Conservation (phyloP, 2,329 filamentous ascomycete species). For the Cercospora berteroae region DNA sequence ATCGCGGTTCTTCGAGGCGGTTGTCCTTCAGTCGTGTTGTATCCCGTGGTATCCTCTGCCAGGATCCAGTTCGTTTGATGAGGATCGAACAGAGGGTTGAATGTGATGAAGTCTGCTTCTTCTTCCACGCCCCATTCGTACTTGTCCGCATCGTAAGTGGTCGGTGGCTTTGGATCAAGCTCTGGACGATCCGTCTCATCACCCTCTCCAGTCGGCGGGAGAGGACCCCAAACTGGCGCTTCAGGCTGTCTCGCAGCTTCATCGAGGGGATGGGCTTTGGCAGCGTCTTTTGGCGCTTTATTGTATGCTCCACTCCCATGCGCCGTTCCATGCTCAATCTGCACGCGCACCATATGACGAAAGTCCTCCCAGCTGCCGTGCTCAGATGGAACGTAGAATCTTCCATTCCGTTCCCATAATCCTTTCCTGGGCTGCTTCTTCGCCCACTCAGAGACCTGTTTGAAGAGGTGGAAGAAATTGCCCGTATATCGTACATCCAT, state of each 20-base stretch:
- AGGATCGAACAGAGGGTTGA: conserved; percentile 74
- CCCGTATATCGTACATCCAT: conserved; percentile 90
- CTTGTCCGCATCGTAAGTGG: conserved; percentile 54
- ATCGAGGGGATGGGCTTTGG: conserved; percentile 43
- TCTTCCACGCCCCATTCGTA: conserved; percentile 67
- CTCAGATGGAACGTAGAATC: conserved; percentile 71
- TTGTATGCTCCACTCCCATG: conserved; percentile 46
- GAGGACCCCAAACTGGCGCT: conserved; percentile 51
- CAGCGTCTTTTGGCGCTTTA: conserved; percentile 35
- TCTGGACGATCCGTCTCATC: conserved; percentile 52
- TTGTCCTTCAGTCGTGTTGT: conserved; percentile 51
- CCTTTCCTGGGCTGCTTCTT: conserved; percentile 65
- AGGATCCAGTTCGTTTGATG: conserved; percentile 72
- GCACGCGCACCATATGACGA: conserved; percentile 60
- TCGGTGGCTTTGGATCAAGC: conserved; percentile 54
- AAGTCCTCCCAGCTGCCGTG: conserved; percentile 74
- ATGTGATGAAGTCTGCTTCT: conserved; percentile 71
- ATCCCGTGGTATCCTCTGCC: conserved; percentile 67
- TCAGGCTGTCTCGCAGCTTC: conserved; percentile 43
- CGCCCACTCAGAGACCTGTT: conserved; percentile 65
- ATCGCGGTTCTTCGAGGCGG: conserved; percentile 70
- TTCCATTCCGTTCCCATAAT: conserved; percentile 74
- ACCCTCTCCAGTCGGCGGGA: conserved; percentile 42
- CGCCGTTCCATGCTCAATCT: conserved; percentile 56
- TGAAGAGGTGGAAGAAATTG: conserved; percentile 79